phyloP scores from a whole-genome alignment of 1,284 basidiomycete species.

The Malassezia obtusa region DNA sequence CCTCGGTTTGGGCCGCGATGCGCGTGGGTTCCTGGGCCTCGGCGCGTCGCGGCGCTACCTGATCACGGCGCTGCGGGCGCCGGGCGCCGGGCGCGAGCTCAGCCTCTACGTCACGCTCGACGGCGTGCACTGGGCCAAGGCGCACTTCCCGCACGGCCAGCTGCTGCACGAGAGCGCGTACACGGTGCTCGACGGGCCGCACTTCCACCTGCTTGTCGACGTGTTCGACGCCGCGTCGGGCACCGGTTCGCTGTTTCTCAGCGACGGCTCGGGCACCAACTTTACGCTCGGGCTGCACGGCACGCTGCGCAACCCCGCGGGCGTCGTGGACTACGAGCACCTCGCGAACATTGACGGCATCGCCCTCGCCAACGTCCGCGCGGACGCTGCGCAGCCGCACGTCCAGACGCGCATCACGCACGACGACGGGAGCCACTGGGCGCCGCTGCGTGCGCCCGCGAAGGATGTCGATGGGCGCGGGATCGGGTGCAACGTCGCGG shows the following conservation, averaged over 20 bases:
- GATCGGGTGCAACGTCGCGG: constrained; percentile 58
- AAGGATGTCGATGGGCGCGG: constrained; percentile 58
- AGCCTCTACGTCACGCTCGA: constrained; percentile 38
- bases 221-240: constrained; percentile 56
- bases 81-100: constrained; percentile 25
- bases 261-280: constrained; percentile 85
- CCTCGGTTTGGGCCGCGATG: constrained; percentile 33
- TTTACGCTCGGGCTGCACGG: constrained; percentile 84
- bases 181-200: constrained; percentile 85
- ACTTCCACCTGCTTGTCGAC: constrained; percentile 85
- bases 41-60: constrained; percentile 35
- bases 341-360: constrained; percentile 87
- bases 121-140: constrained; percentile 35
- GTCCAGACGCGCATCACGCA: constrained; percentile 61
- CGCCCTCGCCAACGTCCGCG: constrained; percentile 75
- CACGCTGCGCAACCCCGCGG: constrained; percentile 76
- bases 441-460: constrained; percentile 59
- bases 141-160: constrained; percentile 69
- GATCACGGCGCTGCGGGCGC: constrained; percentile 38
- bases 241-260: constrained; percentile 84
- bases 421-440: constrained; percentile 81
- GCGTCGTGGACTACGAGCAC: constrained; percentile 87
- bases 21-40: constrained; percentile 38
- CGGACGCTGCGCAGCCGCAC: constrained; percentile 65
- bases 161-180: constrained; percentile 78